Conservation (phyloP, 805 yeast genomes). For the Sugiyamaella boreocaroliniensis region DNA sequence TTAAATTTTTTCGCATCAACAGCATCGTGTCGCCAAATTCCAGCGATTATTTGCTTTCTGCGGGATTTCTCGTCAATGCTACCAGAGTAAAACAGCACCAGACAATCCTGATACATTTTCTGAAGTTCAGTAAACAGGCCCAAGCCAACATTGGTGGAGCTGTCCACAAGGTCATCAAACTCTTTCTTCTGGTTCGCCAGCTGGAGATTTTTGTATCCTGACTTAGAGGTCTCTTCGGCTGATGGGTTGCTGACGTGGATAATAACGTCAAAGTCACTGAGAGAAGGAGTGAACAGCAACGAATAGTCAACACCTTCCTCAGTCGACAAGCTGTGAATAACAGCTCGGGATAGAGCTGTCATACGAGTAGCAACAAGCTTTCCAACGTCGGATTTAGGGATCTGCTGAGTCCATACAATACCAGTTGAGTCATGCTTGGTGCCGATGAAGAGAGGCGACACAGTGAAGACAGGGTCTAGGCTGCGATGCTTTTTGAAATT, state of each 20-base stretch:
- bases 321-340: slow-evolving; percentile 44
- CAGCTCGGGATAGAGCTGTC: slow-evolving; percentile 79
- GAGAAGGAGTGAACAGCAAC: slow-evolving; percentile 69
- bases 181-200: slow-evolving; percentile 36
- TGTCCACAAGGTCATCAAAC: slow-evolving; percentile 33
- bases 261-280: slow-evolving; percentile 77
- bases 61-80: slow-evolving; percentile 37
- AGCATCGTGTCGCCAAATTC: slow-evolving; percentile 68
- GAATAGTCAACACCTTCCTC: slow-evolving; percentile 7
- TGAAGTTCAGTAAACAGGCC: slow-evolving; percentile 56
- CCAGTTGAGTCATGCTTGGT: slow-evolving; percentile 85
- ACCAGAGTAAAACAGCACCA: slow-evolving; percentile 59
- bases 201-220: slow-evolving; percentile 33
- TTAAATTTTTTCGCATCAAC: slow-evolving; percentile 60
- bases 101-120: slow-evolving; percentile 55
- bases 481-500: slow-evolving; percentile 64
- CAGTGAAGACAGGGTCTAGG: slow-evolving; percentile 74
- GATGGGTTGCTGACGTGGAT: slow-evolving; percentile 48
- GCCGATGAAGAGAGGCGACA: slow-evolving; percentile 74
- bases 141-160: slow-evolving; percentile 54
- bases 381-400: slow-evolving; percentile 38
- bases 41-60: slow-evolving; percentile 50
- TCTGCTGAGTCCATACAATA: slow-evolving; percentile 64
- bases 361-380: slow-evolving; percentile 80
- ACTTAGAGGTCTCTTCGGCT: slow-evolving; percentile 34